These are phyloP conservation scores for Zygotorulaspora sp. DNA, from an alignment of 805 yeast genomes.

Conservation along the genomic window DNA sequence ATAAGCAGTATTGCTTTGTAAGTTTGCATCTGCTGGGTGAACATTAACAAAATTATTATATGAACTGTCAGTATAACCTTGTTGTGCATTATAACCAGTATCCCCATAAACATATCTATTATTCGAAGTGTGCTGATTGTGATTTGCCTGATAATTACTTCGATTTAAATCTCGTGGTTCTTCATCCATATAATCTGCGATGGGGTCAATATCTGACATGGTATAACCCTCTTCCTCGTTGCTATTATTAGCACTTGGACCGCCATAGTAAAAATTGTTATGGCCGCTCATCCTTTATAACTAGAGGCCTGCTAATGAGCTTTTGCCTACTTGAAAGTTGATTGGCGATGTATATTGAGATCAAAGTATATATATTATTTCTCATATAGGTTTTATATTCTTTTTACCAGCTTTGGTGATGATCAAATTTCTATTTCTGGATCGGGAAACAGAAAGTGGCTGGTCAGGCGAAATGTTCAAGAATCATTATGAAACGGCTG, in stretches of 20 bases:
- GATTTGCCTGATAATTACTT: background rate
- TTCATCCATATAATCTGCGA: background rate
- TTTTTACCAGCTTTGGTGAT: constrained; percentile 1
- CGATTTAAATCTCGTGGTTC: background rate
- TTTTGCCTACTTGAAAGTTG: too few species aligned
- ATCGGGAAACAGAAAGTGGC: constrained; percentile 2
- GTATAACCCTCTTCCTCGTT: background rate
- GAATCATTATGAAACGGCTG: constrained; percentile 1
- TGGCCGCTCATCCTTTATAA: constrained; percentile 5
- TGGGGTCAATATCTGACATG: background rate
- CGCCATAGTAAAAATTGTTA: constrained; percentile 4
- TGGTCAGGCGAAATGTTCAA: constrained; percentile 1
- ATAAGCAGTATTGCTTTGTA: constrained; percentile 19
- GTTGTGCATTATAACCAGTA: background rate
- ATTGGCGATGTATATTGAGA: background rate
- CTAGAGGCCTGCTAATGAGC: too few species aligned
- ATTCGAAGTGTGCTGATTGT: background rate
- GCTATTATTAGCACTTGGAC: constrained; percentile 10
- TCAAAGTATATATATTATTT: background rate
- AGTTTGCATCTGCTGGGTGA: constrained; percentile 15
- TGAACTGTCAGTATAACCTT: constrained; percentile 7
- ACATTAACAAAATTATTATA: constrained; percentile 23
- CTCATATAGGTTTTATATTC: constrained; percentile 1
- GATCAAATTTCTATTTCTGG: constrained; percentile 1
- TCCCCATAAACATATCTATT: background rate